A percentile compares a stretch with the other conserved stretches of the same genome.
Conservation (phyloP, 2,329 filamentous ascomycete genomes). For the Neurospora sp. region DNA sequence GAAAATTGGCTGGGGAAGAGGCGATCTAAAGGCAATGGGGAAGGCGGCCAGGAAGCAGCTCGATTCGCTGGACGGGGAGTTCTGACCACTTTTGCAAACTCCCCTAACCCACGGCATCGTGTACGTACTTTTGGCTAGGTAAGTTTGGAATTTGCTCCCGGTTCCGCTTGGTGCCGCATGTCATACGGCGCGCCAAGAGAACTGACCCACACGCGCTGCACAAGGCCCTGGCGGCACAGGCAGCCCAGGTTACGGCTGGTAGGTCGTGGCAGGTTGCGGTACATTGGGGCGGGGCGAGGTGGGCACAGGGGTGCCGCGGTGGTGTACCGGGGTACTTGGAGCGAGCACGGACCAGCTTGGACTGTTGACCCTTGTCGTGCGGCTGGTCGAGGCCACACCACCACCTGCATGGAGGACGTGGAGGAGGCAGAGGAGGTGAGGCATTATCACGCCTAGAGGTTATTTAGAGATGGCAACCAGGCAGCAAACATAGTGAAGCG, state of each 20-base stretch:
- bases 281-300: neutral
- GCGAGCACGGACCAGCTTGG: neutral
- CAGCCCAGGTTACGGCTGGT: neutral
- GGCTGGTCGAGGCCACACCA: neutral
- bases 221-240: neutral
- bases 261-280: neutral
- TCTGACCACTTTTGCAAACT: neutral
- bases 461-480: neutral
- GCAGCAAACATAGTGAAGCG: neutral
- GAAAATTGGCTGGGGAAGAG: neutral
- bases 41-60: neutral
- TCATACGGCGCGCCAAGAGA: neutral
- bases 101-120: neutral
- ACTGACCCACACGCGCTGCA: neutral
- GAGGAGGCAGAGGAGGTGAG: neutral
- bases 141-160: neutral
- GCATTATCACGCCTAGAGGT: neutral
- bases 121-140: neutral
- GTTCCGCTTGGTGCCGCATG: neutral
- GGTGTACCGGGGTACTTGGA: neutral
- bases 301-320: neutral
- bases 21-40: neutral
- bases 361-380: neutral
- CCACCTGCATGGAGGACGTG: neutral
- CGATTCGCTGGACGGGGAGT: neutral